phyloP scores from a whole-genome alignment of 371 early-diverging fungal genomes.

The Haplosporangium sp. region DNA sequence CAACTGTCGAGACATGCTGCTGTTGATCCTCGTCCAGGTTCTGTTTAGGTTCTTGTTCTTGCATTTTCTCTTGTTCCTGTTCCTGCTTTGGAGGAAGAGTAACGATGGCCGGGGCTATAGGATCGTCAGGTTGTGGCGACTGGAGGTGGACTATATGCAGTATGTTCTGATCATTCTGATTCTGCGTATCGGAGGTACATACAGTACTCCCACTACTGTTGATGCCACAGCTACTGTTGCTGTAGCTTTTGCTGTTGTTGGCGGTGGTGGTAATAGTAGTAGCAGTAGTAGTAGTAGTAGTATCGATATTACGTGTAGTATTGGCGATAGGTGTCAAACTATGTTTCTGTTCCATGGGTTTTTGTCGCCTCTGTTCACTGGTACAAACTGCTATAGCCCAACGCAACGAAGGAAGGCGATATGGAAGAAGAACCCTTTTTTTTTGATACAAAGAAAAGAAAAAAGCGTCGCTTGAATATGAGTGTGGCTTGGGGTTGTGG shows the following conservation, averaged over 20 bases:
- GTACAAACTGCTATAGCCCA: background rate
- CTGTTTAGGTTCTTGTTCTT: background rate
- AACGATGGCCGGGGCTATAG: no score
- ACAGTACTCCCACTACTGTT: no score
- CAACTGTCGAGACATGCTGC: constrained; percentile 24
- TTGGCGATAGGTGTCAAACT: background rate
- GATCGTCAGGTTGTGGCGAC: no score
- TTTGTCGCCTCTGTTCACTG: background rate
- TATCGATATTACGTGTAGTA: background rate
- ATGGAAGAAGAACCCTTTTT: background rate
- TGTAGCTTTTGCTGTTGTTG: no score
- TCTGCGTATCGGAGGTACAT: no score
- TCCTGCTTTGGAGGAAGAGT: no score
- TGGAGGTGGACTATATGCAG: no score
- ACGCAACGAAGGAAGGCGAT: background rate
- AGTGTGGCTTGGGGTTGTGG: background rate
- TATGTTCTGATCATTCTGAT: no score
- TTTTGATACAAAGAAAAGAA: background rate
- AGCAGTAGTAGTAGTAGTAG: background rate
- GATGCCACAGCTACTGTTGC: no score
- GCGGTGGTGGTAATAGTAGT: no score
- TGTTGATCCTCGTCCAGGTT: background rate
- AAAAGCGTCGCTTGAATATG: background rate
- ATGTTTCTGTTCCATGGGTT: background rate
- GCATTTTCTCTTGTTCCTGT: background rate